A percentile compares a stretch with the other conserved stretches of the same genome.
These are phyloP conservation scores for Pleurozium schreberi DNA, from an alignment of 225 moss, liverwort and hornwort genomes.

Conservation along the genomic window DNA sequence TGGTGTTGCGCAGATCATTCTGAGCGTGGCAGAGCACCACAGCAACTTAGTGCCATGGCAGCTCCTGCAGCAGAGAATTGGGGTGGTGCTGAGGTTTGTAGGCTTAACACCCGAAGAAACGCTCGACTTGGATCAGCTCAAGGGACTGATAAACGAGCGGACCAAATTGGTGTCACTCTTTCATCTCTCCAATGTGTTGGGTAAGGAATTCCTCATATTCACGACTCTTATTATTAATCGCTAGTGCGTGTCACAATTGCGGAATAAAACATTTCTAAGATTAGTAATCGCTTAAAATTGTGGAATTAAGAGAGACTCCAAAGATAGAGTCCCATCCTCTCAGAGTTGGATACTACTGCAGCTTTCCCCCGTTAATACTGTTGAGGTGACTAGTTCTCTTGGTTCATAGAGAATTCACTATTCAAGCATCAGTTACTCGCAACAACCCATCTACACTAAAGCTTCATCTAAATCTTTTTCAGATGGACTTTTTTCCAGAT, in stretches of 20 bases:
- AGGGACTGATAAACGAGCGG: slow-evolving; percentile 34
- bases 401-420: background rate
- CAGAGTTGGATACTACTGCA: background rate
- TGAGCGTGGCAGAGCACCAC: slow-evolving; percentile 83
- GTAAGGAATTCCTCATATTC: background rate
- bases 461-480: background rate
- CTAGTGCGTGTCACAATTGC: background rate
- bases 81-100: slow-evolving; percentile 65
- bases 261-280: background rate
- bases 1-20: slow-evolving; percentile 37
- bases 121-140: slow-evolving; percentile 50
- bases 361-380: background rate
- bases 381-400: background rate
- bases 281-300: background rate
- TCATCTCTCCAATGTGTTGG: slow-evolving; percentile 70
- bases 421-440: background rate
- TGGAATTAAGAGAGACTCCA: background rate
- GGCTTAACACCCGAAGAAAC: slow-evolving; percentile 61
- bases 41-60: slow-evolving; percentile 94
- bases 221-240: background rate
- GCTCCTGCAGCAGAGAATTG: slow-evolving; percentile 50
- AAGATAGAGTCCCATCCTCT: background rate
- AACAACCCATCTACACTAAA: background rate
- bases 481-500: no score
- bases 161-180: slow-evolving; percentile 67